Conservation (phyloP, 1,284 basidiomycete genomes). For the Tilletia indica region DNA sequence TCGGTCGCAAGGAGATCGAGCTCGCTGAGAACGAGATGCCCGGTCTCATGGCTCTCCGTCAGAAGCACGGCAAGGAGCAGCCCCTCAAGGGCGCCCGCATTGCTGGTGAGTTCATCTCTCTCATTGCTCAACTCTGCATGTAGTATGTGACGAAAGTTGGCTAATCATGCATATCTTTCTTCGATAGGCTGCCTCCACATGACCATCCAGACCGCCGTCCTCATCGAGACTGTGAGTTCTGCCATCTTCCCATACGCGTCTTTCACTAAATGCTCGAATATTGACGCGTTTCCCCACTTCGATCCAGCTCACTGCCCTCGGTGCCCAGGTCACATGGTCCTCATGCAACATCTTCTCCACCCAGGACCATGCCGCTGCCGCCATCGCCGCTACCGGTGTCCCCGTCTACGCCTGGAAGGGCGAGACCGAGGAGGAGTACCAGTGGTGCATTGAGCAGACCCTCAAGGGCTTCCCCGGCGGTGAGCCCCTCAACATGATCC, state of each 20-base stretch:
- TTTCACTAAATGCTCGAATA: conserved; percentile 66
- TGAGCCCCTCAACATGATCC: conserved; percentile 94
- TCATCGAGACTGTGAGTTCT: conserved; percentile 47
- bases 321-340: conserved; percentile 98
- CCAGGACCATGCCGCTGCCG: conserved; percentile 94
- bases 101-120: conserved; percentile 75
- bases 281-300: neutral
- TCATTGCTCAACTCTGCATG: conserved; percentile 72
- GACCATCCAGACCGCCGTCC: conserved; percentile 79
- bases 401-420: conserved; percentile 99
- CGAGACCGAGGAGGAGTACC: conserved; percentile 98
- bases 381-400: conserved; percentile 95
- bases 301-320: conserved; percentile 72
- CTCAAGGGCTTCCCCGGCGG: conserved; percentile 74
- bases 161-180: neutral
- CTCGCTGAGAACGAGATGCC: conserved; percentile 71
- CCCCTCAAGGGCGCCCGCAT: conserved; percentile 94
- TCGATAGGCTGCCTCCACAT: conserved; percentile 57
- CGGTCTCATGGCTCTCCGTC: conserved; percentile 53
- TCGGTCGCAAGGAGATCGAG: conserved; percentile 96
- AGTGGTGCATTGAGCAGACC: conserved; percentile 92
- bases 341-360: conserved; percentile 99
- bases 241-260: neutral
- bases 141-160: neutral
- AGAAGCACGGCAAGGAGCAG: conserved; percentile 74